Conservation (phyloP, 768 basidiomycete genomes). For the Leccinum aurantiacum region DNA sequence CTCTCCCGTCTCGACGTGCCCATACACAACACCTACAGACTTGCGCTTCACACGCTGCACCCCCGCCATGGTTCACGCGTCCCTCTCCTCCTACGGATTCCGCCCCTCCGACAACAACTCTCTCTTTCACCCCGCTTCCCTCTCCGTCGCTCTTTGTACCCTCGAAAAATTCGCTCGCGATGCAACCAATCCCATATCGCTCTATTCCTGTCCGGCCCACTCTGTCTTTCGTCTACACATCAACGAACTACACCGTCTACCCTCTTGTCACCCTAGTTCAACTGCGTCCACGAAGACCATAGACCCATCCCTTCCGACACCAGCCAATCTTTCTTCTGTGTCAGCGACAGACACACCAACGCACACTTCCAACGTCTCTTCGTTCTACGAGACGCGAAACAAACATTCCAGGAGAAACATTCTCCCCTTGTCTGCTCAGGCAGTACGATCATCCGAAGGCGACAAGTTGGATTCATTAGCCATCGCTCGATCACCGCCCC, state of each 20-base stretch:
- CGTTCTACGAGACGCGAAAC: slow-evolving; percentile 18
- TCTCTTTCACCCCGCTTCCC: slow-evolving; percentile 46
- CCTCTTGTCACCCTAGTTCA: not conserved
- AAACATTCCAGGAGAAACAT: slow-evolving; percentile 3
- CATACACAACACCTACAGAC: slow-evolving; percentile 35
- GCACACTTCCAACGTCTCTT: slow-evolving; percentile 9
- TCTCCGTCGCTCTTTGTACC: slow-evolving; percentile 36
- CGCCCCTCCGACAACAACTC: slow-evolving; percentile 25
- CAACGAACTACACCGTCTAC: slow-evolving; percentile 11
- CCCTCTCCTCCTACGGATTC: slow-evolving; percentile 27
- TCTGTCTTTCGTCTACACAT: slow-evolving; percentile 33
- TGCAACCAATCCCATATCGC: slow-evolving; percentile 15
- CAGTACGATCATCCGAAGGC: slow-evolving; percentile 15
- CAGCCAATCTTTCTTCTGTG: not conserved
- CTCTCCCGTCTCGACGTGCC: slow-evolving; percentile 1
- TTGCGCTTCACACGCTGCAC: slow-evolving; percentile 50
- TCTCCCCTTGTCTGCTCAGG: slow-evolving; percentile 23
- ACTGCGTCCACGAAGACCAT: not conserved
- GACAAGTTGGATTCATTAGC: slow-evolving; percentile 25
- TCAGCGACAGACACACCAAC: not conserved
- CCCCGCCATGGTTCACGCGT: slow-evolving; percentile 15
- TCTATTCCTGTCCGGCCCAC: slow-evolving; percentile 28
- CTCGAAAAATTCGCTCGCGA: slow-evolving; percentile 25
- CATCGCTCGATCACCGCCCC: slow-evolving; percentile 27
- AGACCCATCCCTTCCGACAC: slow-evolving; percentile 18